Base-by-base conservation (phyloP, 2,329 filamentous ascomycete species). In the Arthrobotrys entomopaga region DNA sequence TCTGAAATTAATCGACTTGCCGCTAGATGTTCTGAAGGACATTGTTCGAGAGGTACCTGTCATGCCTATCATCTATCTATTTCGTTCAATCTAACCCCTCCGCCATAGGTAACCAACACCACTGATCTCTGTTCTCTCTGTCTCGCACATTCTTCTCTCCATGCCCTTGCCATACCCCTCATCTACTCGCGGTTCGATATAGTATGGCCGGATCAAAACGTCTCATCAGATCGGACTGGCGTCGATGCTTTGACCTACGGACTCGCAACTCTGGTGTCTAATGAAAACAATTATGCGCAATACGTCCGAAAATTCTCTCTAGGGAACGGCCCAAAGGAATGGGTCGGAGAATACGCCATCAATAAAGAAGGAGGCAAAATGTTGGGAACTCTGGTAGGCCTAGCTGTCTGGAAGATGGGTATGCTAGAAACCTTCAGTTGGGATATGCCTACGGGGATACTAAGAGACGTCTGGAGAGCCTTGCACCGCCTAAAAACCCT, bases 181-280 rank as follows among this genome's bases (percentile, higher is more conserved):
- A 92, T 95, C 77, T 95, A 95, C 82, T 90, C 90, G 16, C 87
- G 90, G 73, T 95, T 95, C 81, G 91, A 95, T 79, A 95, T 95
- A 76, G 90, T 94, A 48, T 95, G 92, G 92, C 91, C 91, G 0
- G 91, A 94, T 79, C 87, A 87, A 34, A 86, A 86, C 6, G 85
- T 87, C 7, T 84, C 86, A 1, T 87, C 90, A 77, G 88, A 89
- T 63, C 85, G 89, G 49, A 88, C 88, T 46, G 90, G 89, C 67
- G 91, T 95, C 29, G 91, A 95, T 82, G 91, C 91, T 43, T 86
- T 95, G 52, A 93, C 91, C 0, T 94, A 92, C 80, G 91, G 92
- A 4, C 84, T 95, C 19, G 88, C 91, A 11, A 95, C 92, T 0
- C 83, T 95, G 69, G 91, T 91, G 67, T 90, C 92, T 83, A 89